Conservation (phyloP, 768 basidiomycete genomes). For the Tulasnella sp. region DNA sequence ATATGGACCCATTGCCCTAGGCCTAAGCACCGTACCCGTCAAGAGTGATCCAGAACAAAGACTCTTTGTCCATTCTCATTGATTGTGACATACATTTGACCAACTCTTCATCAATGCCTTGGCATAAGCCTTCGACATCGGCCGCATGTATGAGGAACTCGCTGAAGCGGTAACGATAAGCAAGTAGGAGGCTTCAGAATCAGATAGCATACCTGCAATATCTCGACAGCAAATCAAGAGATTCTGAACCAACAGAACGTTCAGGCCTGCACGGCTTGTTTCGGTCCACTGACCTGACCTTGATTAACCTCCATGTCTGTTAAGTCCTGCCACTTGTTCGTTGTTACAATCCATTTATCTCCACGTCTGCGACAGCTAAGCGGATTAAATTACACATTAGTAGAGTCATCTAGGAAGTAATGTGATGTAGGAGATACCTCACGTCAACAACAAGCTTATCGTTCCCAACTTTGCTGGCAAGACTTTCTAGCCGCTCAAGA, state of each 20-base stretch:
- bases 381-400: not conserved
- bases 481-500: slow-evolving; percentile 48
- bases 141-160: slow-evolving; percentile 95
- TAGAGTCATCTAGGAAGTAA: not conserved
- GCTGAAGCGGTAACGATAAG: slow-evolving; percentile 31
- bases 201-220: slow-evolving; percentile 56
- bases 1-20: slow-evolving; percentile 86
- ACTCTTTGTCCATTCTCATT: not conserved
- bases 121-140: slow-evolving; percentile 95
- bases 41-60: too few relatives aligned
- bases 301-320: slow-evolving; percentile 87
- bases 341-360: slow-evolving; percentile 82
- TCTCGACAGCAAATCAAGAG: slow-evolving; percentile 59
- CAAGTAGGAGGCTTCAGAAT: not conserved
- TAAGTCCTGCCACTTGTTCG: slow-evolving; percentile 97
- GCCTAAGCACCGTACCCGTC: slow-evolving; percentile 37
- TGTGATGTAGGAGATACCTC: slow-evolving; percentile 41
- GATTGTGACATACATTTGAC: slow-evolving; percentile 49
- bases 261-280: not conserved
- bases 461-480: slow-evolving; percentile 60
- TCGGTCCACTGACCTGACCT: slow-evolving; percentile 35
- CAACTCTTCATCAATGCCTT: slow-evolving; percentile 87
- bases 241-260: slow-evolving; percentile 37
- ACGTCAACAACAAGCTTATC: slow-evolving; percentile 90
- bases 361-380: slow-evolving; percentile 69